phyloP scores from a whole-genome alignment of 345 rosid species.

The Syzygium grande region DNA sequence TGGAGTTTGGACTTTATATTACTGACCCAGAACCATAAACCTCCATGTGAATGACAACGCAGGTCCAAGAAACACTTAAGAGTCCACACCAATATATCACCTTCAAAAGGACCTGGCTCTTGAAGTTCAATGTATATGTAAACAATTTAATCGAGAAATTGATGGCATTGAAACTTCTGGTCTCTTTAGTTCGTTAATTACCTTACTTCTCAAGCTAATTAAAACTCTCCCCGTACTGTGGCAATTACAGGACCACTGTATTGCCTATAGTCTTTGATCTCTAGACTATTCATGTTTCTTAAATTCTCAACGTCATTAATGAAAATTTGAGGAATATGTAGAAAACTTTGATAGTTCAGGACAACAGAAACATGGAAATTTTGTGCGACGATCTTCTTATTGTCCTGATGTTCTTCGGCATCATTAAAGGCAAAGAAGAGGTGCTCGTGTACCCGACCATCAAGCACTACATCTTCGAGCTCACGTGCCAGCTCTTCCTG shows the following conservation, averaged over 20 bases:
- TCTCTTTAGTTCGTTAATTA: neutral
- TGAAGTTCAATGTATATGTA: too few species aligned
- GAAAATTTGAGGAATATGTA: neutral
- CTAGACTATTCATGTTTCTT: neutral
- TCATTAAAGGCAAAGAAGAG: constrained; percentile 1
- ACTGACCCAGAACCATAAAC: too few species aligned
- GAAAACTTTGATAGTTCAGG: neutral
- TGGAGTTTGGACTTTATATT: too few species aligned
- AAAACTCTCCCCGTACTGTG: neutral
- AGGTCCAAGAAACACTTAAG: too few species aligned
- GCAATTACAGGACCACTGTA: neutral
- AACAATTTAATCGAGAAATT: too few species aligned
- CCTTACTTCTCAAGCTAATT: neutral
- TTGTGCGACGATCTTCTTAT: neutral
- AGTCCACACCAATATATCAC: too few species aligned
- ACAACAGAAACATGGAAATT: neutral
- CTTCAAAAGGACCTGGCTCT: too few species aligned
- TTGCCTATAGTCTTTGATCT: neutral
- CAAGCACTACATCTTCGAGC: neutral
- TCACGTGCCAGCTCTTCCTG: constrained; percentile 6
- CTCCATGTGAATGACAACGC: too few species aligned
- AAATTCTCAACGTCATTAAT: neutral
- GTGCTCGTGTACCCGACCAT: neutral
- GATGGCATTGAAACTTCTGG: neutral
- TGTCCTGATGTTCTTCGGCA: neutral